These are phyloP conservation scores for Onygena corvina DNA, from an alignment of 2,329 filamentous ascomycete species.

Conservation along the genomic window DNA sequence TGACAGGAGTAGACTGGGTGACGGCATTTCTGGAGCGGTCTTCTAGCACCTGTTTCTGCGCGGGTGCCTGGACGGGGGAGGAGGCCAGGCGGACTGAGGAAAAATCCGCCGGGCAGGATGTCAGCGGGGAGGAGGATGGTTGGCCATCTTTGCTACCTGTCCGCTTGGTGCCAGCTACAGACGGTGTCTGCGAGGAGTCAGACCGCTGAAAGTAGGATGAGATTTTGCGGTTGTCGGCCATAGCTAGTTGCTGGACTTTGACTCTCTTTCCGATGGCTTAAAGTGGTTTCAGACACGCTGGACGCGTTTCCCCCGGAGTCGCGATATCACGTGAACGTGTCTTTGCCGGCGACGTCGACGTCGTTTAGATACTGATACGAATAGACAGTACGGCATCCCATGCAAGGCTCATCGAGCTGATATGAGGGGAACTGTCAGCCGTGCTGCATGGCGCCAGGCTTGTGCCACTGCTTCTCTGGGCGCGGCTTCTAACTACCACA, in stretches of 20 bases:
- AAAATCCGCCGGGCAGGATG: constrained; percentile 10
- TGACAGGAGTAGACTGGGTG: not conserved
- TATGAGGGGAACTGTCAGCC: too few species aligned
- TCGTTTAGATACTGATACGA: too few species aligned
- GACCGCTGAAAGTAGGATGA: constrained; percentile 1
- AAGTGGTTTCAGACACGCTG: not conserved
- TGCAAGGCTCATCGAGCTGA: too few species aligned
- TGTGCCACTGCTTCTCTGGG: too few species aligned
- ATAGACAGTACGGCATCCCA: too few species aligned
- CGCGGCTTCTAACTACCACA: too few species aligned
- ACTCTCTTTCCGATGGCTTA: not conserved
- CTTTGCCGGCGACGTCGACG: too few species aligned
- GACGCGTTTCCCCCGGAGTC: not conserved
- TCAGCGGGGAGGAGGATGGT: constrained; percentile 9
- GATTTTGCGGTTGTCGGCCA: constrained; percentile 1
- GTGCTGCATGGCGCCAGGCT: too few species aligned
- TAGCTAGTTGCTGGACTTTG: not conserved
- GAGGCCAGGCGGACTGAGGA: constrained; percentile 9
- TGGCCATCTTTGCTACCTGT: not conserved
- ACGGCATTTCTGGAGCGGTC: constrained; percentile 1
- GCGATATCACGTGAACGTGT: constrained; percentile 4
- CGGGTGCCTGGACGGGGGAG: not conserved
- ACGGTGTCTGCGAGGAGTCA: not conserved
- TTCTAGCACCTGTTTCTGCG: not conserved
- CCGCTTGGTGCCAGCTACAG: constrained; percentile 1